A percentile compares a stretch with the other conserved stretches of the same genome.
phyloP scores from a whole-genome alignment of 345 rosid genomes.

The Salix caprea region DNA sequence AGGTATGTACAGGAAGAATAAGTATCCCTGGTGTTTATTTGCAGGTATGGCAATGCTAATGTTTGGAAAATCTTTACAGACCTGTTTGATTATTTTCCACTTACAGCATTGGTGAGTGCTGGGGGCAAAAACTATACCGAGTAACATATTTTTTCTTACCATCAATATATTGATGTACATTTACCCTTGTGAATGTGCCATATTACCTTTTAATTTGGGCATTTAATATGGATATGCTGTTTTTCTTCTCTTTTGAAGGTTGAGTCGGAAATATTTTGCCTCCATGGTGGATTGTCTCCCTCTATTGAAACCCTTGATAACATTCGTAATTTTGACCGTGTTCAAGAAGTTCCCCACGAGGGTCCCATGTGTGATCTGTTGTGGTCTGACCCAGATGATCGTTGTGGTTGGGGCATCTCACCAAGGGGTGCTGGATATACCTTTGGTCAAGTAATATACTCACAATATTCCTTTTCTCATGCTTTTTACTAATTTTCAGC shows the following conservation, averaged over 20 bases:
- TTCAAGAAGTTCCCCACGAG: conserved; percentile 97
- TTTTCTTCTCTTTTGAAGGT: conserved; percentile 46
- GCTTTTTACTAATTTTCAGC: background rate
- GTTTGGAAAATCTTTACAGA: conserved; percentile 93
- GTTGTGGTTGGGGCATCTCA: conserved; percentile 96
- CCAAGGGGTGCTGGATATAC: conserved; percentile 98
- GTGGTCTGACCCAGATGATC: conserved; percentile 97
- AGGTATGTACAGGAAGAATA: background rate
- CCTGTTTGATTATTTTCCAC: conserved; percentile 88
- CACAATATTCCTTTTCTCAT: background rate
- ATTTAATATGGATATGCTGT: background rate
- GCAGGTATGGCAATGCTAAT: conserved; percentile 93
- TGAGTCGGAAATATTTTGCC: conserved; percentile 91
- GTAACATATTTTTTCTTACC: background rate
- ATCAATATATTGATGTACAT: background rate
- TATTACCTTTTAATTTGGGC: background rate
- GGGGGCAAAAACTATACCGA: background rate
- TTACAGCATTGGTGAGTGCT: conserved; percentile 89
- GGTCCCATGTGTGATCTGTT: conserved; percentile 99
- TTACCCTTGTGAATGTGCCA: background rate
- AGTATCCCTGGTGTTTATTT: conserved; percentile 19
- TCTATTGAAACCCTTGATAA: conserved; percentile 88
- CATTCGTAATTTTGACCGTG: conserved; percentile 86
- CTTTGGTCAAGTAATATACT: conserved; percentile 73
- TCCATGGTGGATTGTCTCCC: conserved; percentile 90